phyloP scores from a whole-genome alignment of 1,139 yeast species.

The Arxiozyma heterogenica region DNA sequence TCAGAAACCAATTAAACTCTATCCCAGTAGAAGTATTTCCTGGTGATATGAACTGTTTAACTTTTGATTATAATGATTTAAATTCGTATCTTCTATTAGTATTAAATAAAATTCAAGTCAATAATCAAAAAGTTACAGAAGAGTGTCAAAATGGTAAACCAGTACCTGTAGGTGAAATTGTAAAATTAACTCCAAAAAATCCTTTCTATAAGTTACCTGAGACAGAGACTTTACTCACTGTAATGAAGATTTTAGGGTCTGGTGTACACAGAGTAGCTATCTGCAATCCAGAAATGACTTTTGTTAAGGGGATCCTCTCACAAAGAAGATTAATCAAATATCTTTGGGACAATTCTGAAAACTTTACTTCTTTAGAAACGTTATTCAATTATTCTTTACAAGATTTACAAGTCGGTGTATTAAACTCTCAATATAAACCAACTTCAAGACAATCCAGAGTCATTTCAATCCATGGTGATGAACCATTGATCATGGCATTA shows the following conservation, averaged over 20 bases:
- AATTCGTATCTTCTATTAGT: constrained; percentile 73
- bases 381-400: constrained; percentile 49
- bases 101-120: constrained; percentile 51
- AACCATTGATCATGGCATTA: constrained; percentile 76
- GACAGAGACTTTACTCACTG: constrained; percentile 56
- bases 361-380: constrained; percentile 71
- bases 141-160: constrained; percentile 31
- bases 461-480: constrained; percentile 76
- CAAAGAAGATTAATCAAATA: constrained; percentile 78
- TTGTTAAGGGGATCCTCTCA: constrained; percentile 70
- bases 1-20: constrained; percentile 65
- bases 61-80: constrained; percentile 88
- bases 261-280: constrained; percentile 94
- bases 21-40: constrained; percentile 60
- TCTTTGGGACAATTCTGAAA: constrained; percentile 85
- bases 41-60: constrained; percentile 55
- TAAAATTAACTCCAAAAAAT: constrained; percentile 67
- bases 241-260: constrained; percentile 76
- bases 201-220: constrained; percentile 74
- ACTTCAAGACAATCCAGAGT: constrained; percentile 38
- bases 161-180: constrained; percentile 30
- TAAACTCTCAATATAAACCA: constrained; percentile 24
- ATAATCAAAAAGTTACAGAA: constrained; percentile 27
- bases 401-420: constrained; percentile 28
- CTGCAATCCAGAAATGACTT: constrained; percentile 41